Evolutionary conservation across 352 stramenopile species (phyloP).

Genomic region (Pythium pectinolyticum): DNA sequence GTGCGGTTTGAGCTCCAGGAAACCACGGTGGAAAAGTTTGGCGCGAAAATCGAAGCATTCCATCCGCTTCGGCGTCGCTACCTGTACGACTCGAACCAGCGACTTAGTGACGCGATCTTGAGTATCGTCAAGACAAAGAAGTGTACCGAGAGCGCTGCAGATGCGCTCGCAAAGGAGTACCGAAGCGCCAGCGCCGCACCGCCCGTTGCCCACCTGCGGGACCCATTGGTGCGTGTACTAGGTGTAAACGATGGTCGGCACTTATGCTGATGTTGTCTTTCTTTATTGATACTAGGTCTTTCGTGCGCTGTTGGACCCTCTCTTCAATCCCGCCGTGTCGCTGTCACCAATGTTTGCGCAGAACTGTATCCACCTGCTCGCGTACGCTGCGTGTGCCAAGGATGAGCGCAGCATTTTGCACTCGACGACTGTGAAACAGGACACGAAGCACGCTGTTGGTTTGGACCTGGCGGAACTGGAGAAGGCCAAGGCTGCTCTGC

Average conservation of each 20-base stretch:
- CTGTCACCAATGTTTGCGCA: conserved; percentile 56
- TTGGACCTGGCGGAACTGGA: conserved; percentile 58
- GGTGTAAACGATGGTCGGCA: background rate
- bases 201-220: conserved; percentile 67
- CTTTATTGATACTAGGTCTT: conserved; percentile 49
- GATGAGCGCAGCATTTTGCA: conserved; percentile 80
- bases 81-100: conserved; percentile 53
- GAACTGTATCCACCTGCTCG: conserved; percentile 71
- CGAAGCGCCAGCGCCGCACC: conserved; percentile 42
- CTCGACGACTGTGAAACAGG: conserved; percentile 18
- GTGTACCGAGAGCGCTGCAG: conserved; percentile 57
- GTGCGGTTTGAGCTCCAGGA: conserved; percentile 79
- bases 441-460: conserved; percentile 31
- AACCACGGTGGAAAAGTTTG: conserved; percentile 60
- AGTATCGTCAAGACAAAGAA: conserved; percentile 78
- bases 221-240: conserved; percentile 57
- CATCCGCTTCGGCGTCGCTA: conserved; percentile 73
- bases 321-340: conserved; percentile 80
- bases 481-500: conserved; percentile 62
- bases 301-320: conserved; percentile 66
- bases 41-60: conserved; percentile 66
- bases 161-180: conserved; percentile 75
- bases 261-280: background rate
- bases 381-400: conserved; percentile 73
- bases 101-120: conserved; percentile 68